A percentile compares a stretch with the other conserved stretches of the same genome.
phyloP scores from a whole-genome alignment of 371 early-diverging fungal species.

The Haplosporangium sp. region DNA sequence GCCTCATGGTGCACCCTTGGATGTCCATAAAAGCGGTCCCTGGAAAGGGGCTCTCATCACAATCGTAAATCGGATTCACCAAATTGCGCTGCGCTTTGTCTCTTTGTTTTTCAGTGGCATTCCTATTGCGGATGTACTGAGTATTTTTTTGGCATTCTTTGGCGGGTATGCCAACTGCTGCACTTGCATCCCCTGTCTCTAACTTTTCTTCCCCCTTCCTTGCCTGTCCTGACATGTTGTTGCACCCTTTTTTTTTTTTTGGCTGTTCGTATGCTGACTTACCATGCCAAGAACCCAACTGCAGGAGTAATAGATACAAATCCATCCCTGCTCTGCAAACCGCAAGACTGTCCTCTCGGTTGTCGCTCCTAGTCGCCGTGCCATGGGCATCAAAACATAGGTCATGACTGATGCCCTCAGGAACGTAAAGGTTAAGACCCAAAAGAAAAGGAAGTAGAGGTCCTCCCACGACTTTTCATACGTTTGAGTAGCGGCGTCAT shows the following conservation, averaged over 20 bases:
- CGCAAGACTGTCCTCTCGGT: constrained; percentile 64
- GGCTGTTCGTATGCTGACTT: constrained; percentile 17
- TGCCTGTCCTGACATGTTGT: too few relatives aligned
- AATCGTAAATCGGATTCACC: too few relatives aligned
- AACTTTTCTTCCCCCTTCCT: too few relatives aligned
- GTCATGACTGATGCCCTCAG: constrained; percentile 68
- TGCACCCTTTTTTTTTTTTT: too few relatives aligned
- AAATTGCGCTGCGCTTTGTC: too few relatives aligned
- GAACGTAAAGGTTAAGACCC: constrained; percentile 71
- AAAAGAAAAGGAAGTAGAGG: constrained; percentile 68
- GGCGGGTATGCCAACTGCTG: too few relatives aligned
- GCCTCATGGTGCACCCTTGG: too few relatives aligned
- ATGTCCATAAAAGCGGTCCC: too few relatives aligned
- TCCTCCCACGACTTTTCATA: constrained; percentile 60
- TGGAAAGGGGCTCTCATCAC: too few relatives aligned
- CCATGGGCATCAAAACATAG: constrained; percentile 66
- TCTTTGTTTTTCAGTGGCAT: too few relatives aligned
- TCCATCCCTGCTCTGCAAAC: constrained; percentile 69
- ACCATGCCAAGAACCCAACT: constrained; percentile 71
- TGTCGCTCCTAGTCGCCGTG: constrained; percentile 58
- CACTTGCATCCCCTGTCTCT: neutral
- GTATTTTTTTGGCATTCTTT: too few relatives aligned
- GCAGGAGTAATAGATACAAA: constrained; percentile 59
- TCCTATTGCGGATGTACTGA: too few relatives aligned
- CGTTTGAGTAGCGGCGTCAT: constrained; percentile 21